Conservation (phyloP, 1,139 yeast genomes). For the Hyphopichia fennica region DNA sequence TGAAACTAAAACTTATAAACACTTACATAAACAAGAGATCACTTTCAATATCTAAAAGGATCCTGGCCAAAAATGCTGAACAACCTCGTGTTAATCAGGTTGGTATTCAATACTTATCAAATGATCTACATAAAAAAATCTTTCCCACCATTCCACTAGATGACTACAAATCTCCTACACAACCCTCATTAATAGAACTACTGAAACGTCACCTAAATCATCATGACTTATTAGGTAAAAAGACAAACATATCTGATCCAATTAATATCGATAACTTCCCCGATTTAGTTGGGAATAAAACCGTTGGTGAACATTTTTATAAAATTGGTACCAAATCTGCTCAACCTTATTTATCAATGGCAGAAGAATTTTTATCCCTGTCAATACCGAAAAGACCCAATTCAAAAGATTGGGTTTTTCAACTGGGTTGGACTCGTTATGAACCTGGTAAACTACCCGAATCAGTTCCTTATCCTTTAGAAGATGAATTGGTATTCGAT, state of each 20-base stretch:
- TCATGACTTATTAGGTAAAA: slow-evolving; percentile 76
- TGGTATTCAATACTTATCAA: slow-evolving; percentile 68
- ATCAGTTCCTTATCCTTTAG: slow-evolving; percentile 64
- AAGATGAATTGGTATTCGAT: slow-evolving; percentile 76
- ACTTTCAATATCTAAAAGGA: background rate
- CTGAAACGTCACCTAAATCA: slow-evolving; percentile 61
- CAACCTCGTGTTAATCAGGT: slow-evolving; percentile 61
- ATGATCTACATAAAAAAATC: slow-evolving; percentile 55
- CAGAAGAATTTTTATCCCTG: slow-evolving; percentile 35
- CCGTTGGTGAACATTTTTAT: slow-evolving; percentile 83
- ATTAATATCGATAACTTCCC: slow-evolving; percentile 65
- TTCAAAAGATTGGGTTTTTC: slow-evolving; percentile 46
- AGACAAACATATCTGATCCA: slow-evolving; percentile 65
- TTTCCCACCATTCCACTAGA: slow-evolving; percentile 46
- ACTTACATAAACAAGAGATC: too few relatives aligned
- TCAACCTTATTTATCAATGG: slow-evolving; percentile 59
- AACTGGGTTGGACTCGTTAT: slow-evolving; percentile 86
- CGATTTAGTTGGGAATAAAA: slow-evolving; percentile 55
- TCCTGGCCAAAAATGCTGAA: slow-evolving; percentile 12
- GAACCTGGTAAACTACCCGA: slow-evolving; percentile 51
- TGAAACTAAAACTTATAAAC: too few relatives aligned
- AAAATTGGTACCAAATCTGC: slow-evolving; percentile 61
- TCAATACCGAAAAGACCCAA: slow-evolving; percentile 47
- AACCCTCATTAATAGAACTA: slow-evolving; percentile 48
- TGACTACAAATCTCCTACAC: slow-evolving; percentile 23